A percentile compares a stretch with the other conserved stretches of the same genome.
phyloP scores from a whole-genome alignment of 2,329 filamentous ascomycete species.

The Eutypella sp. region DNA sequence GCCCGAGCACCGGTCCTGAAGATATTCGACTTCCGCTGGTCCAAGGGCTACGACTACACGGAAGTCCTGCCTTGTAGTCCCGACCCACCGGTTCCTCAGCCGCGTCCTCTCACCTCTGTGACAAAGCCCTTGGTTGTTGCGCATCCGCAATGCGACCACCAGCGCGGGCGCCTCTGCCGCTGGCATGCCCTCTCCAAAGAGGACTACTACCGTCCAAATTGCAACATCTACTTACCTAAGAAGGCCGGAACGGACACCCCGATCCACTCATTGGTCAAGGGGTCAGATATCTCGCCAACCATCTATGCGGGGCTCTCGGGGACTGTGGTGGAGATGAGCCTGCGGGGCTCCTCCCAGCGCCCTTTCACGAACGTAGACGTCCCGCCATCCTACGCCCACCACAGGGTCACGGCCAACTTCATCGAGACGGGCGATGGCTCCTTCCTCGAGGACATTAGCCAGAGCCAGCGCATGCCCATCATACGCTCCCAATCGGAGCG shows the following conservation, averaged over 20 bases:
- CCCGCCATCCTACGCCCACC: slow-evolving; percentile 8
- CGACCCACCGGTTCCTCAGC: slow-evolving; percentile 30
- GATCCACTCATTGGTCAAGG: slow-evolving; percentile 44
- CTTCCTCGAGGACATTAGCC: slow-evolving; percentile 18
- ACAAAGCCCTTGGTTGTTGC: slow-evolving; percentile 11
- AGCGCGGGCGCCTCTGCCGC: slow-evolving; percentile 31
- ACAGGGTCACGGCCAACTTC: slow-evolving; percentile 14
- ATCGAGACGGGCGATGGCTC: slow-evolving; percentile 27
- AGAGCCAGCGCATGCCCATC: slow-evolving; percentile 19
- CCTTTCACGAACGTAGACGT: neutral
- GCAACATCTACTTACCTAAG: slow-evolving; percentile 38
- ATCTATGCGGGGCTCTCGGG: slow-evolving; percentile 48
- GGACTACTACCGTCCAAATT: slow-evolving; percentile 45
- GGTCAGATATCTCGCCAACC: slow-evolving; percentile 40
- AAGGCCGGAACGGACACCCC: slow-evolving; percentile 16
- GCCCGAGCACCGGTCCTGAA: slow-evolving; percentile 39
- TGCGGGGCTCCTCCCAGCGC: slow-evolving; percentile 15
- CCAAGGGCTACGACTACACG: slow-evolving; percentile 43
- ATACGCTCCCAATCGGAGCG: slow-evolving; percentile 16
- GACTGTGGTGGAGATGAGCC: slow-evolving; percentile 38
- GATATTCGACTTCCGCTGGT: slow-evolving; percentile 51
- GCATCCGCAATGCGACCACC: slow-evolving; percentile 30
- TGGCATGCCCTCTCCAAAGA: slow-evolving; percentile 42
- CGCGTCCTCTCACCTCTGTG: slow-evolving; percentile 20
- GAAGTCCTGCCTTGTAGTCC: slow-evolving; percentile 41